These are phyloP conservation scores for Cystobasidium pallidum DNA, from an alignment of 1,284 basidiomycete genomes.

Conservation along the genomic window DNA sequence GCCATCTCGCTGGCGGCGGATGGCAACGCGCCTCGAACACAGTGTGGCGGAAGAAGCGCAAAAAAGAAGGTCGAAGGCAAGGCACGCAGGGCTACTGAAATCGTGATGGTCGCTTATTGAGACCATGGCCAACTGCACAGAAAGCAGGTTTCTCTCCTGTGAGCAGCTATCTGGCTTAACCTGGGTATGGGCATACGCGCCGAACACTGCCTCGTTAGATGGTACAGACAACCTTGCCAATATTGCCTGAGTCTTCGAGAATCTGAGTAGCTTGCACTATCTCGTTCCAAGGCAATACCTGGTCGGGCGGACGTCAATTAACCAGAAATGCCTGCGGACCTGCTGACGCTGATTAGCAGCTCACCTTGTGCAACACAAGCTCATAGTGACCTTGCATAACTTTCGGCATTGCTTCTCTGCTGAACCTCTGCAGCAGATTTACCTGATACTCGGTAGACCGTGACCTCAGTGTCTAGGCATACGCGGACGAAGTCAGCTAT, in stretches of 20 bases:
- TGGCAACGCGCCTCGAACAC: background rate
- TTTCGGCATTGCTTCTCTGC: constrained; percentile 63
- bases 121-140: too few species aligned
- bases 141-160: too few species aligned
- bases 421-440: constrained; percentile 71
- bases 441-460: constrained; percentile 79
- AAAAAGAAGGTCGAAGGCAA: too few species aligned
- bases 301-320: background rate
- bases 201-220: constrained; percentile 8
- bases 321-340: constrained; percentile 4
- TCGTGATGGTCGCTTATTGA: too few species aligned
- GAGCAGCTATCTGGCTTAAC: too few species aligned
- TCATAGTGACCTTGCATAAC: constrained; percentile 70
- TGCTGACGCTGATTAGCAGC: too few species aligned
- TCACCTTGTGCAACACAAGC: constrained; percentile 74
- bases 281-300: constrained; percentile 80
- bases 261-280: constrained; percentile 81
- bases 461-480: constrained; percentile 71
- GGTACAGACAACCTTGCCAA: constrained; percentile 60
- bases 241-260: constrained; percentile 81
- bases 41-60: background rate
- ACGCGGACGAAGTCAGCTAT: background rate
- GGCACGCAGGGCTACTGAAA: too few species aligned
- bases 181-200: too few species aligned
- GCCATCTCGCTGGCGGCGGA: too few species aligned